These are phyloP conservation scores for Saxophila tyrrhenica DNA, from an alignment of 495 filamentous ascomycete genomes.

Conservation along the genomic window DNA sequence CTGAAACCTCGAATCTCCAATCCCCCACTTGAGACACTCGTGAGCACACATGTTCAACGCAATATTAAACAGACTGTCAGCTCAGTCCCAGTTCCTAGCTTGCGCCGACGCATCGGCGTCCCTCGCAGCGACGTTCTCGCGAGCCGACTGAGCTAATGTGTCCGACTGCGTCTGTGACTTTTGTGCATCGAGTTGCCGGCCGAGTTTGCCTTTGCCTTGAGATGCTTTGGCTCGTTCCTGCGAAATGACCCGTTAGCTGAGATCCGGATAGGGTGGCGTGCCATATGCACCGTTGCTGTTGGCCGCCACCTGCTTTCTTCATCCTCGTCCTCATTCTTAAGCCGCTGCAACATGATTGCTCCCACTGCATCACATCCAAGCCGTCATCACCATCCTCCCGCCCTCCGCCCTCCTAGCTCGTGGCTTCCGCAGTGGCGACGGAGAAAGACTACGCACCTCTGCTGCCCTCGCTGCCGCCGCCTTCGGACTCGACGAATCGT, in stretches of 20 bases:
- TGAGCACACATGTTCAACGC: too few species aligned
- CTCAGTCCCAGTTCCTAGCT: constrained; percentile 20
- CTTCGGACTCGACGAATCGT: constrained; percentile 9
- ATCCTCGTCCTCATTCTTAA: not conserved
- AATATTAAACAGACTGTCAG: not conserved
- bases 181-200: constrained; percentile 18
- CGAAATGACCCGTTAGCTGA: not conserved
- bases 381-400: constrained; percentile 11
- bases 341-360: too few species aligned
- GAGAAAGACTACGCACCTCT: constrained; percentile 19
- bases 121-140: constrained; percentile 18
- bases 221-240: constrained; percentile 12
- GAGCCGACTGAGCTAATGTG: constrained; percentile 13
- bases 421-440: not conserved
- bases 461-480: constrained; percentile 21
- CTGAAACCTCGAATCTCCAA: too few species aligned
- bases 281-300: not conserved
- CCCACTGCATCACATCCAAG: constrained; percentile 10
- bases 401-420: not conserved
- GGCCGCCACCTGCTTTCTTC: not conserved
- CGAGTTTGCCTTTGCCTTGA: constrained; percentile 17
- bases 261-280: not conserved
- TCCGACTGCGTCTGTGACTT: constrained; percentile 16
- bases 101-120: constrained; percentile 19
- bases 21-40: too few species aligned